Evolutionary conservation across 305 asterid genomes (phyloP).

Genomic region (Fraxinus dipetala): DNA sequence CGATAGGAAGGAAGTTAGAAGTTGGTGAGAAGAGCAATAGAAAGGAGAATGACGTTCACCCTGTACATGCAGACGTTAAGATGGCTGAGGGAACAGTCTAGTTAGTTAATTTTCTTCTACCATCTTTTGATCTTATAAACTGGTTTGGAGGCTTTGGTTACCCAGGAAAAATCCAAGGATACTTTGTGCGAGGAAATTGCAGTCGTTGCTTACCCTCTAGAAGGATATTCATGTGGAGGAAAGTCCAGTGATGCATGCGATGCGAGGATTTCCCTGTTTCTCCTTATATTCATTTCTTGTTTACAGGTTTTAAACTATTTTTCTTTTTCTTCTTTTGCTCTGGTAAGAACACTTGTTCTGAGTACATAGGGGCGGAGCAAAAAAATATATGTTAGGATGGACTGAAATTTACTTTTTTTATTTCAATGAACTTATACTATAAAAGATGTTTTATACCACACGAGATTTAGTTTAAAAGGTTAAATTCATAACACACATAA

Average conservation of each 20-base stretch:
- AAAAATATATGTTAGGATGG: no score
- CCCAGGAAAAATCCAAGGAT: background rate
- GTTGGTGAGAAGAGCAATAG: background rate
- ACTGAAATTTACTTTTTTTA: no score
- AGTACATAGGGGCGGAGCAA: no score
- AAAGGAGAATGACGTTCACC: no score
- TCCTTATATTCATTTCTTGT: background rate
- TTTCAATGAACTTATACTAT: no score
- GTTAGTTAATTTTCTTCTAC: no score
- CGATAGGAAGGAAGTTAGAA: constrained; percentile 16
- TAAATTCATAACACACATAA: no score
- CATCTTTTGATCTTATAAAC: background rate
- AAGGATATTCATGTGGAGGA: background rate
- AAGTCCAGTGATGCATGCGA: background rate
- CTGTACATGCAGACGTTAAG: background rate
- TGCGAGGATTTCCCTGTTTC: background rate
- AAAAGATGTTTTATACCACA: no score
- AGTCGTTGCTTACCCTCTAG: background rate
- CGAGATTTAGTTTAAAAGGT: no score
- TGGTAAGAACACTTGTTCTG: background rate
- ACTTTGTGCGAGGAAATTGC: background rate
- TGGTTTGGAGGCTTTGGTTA: background rate
- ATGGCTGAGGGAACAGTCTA: background rate
- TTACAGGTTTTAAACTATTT: background rate
- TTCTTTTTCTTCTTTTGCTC: background rate